Evolutionary conservation across 495 filamentous ascomycete species (phyloP).

Genomic region (Penicillium malachiteum): DNA sequence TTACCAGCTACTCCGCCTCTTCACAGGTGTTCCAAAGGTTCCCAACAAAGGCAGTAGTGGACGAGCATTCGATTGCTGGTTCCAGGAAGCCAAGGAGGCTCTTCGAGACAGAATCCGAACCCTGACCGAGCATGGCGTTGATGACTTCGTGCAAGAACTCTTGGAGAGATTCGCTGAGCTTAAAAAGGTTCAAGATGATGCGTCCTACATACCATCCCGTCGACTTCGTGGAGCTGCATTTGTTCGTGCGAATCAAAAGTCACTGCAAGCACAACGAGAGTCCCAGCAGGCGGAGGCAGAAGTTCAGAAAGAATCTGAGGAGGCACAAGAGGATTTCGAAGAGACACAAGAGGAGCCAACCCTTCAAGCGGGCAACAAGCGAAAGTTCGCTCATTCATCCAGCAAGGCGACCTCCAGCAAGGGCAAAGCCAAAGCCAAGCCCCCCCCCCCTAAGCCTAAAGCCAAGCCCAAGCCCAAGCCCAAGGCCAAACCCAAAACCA

Average conservation of each 20-base stretch:
- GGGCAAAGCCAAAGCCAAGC: no score
- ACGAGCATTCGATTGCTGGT: constrained; percentile 56
- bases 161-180: constrained; percentile 21
- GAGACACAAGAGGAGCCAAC: no score
- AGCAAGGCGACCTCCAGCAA: no score
- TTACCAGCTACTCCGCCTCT: constrained; percentile 45
- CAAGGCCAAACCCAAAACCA: no score
- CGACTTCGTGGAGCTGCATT: constrained; percentile 28
- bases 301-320: no score
- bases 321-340: no score
- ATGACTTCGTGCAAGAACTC: constrained; percentile 29
- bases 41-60: constrained; percentile 24
- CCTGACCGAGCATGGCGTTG: constrained; percentile 26
- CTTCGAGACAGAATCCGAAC: constrained; percentile 42
- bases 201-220: constrained; percentile 32
- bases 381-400: no score
- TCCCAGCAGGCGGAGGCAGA: no score
- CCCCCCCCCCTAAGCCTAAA: no score
- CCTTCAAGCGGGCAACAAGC: no score
- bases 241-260: background rate
- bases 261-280: background rate
- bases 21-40: constrained; percentile 49
- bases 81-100: constrained; percentile 38
- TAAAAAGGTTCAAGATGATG: constrained; percentile 16
- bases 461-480: no score